Evolutionary conservation across 768 basidiomycete genomes (phyloP).

Genomic region (Lentinula edodes): DNA sequence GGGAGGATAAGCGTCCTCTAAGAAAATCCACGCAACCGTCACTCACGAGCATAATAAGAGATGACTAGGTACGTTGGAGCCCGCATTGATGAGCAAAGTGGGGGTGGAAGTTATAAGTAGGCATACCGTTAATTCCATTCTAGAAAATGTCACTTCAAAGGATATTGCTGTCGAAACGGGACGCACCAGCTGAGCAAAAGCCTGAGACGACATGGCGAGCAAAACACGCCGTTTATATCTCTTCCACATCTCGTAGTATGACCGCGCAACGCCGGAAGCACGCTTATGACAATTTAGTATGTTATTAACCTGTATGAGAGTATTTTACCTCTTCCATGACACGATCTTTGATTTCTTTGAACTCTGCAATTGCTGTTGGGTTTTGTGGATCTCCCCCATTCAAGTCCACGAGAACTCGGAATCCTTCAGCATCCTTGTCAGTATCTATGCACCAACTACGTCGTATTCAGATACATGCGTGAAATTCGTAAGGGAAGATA

Average conservation of each 20-base stretch:
- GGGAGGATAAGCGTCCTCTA: conserved; percentile 1
- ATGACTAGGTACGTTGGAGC: conserved; percentile 54
- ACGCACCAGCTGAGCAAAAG: conserved; percentile 89
- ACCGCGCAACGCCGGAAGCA: conserved; percentile 66
- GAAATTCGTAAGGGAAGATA: too few relatives aligned
- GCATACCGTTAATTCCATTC: conserved; percentile 91
- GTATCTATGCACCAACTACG: conserved; percentile 85
- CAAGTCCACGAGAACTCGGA: conserved; percentile 82
- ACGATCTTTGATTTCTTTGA: conserved; percentile 81
- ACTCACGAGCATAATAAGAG: conserved; percentile 89
- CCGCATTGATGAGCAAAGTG: neutral
- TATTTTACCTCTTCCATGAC: conserved; percentile 61
- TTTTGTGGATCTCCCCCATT: conserved; percentile 78
- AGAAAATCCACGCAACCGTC: neutral
- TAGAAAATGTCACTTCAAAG: conserved; percentile 20
- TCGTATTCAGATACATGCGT: neutral
- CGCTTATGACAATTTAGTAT: conserved; percentile 39
- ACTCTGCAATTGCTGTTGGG: conserved; percentile 71
- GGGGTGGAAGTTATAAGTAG: neutral
- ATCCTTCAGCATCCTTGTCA: conserved; percentile 76
- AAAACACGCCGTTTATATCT: conserved; percentile 83
- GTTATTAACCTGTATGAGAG: neutral
- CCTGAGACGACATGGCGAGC: conserved; percentile 93
- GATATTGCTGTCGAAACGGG: neutral
- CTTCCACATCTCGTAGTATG: conserved; percentile 81